A percentile compares a stretch with the other conserved stretches of the same genome.
Conservation (phyloP, 306 rosid genomes). For the Begonia loranthoides region DNA sequence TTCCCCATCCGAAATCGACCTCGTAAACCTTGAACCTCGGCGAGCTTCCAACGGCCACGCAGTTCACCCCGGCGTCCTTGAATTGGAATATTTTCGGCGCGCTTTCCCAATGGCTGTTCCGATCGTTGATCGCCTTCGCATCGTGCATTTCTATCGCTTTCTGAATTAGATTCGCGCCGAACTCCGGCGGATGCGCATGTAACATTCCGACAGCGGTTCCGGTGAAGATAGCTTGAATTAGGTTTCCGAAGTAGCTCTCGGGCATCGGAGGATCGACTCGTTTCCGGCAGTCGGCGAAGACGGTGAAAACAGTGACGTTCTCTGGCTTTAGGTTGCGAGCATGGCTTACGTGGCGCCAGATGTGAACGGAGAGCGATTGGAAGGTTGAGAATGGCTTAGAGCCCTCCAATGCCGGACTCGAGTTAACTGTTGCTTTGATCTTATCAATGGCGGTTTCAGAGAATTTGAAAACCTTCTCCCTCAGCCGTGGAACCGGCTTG, state of each 20-base stretch:
- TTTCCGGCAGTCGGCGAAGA: constrained; percentile 76
- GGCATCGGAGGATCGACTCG: constrained; percentile 85
- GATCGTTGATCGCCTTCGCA: constrained; percentile 33
- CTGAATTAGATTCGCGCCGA: constrained; percentile 53
- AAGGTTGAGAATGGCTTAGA: constrained; percentile 84
- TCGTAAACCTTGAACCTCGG: constrained; percentile 90
- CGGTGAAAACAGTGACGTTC: constrained; percentile 82
- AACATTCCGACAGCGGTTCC: constrained; percentile 54
- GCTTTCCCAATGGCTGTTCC: constrained; percentile 88
- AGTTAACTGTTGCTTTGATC: constrained; percentile 59
- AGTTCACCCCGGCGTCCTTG: constrained; percentile 87
- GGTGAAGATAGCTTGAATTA: constrained; percentile 77
- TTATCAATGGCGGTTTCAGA: constrained; percentile 58
- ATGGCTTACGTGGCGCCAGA: constrained; percentile 73
- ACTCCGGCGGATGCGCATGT: constrained; percentile 31
- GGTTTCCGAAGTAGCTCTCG: constrained; percentile 72
- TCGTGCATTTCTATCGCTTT: constrained; percentile 54
- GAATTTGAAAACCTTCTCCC: constrained; percentile 73
- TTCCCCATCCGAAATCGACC: constrained; percentile 84
- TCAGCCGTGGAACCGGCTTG: constrained; percentile 22
- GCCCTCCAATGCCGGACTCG: constrained; percentile 28
- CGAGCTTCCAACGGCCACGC: constrained; percentile 92
- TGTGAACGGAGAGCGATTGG: constrained; percentile 64
- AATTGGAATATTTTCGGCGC: constrained; percentile 69
- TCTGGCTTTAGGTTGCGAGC: constrained; percentile 77